These are phyloP conservation scores for Trichocomaceae sp. DNA, from an alignment of 2,329 filamentous ascomycete genomes.

Conservation along the genomic window DNA sequence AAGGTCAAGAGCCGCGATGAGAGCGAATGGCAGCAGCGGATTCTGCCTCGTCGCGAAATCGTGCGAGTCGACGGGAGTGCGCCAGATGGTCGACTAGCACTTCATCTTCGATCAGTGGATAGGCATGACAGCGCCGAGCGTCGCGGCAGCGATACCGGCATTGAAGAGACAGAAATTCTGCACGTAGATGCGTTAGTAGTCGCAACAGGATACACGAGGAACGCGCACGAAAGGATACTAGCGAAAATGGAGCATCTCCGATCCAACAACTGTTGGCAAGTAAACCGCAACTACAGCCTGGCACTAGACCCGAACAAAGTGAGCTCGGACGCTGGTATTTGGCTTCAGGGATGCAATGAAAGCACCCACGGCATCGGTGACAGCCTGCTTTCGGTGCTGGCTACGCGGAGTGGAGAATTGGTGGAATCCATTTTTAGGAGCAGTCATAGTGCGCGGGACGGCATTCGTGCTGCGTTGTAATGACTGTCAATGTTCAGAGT, in stretches of 20 bases:
- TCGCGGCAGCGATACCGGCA: conserved; percentile 22
- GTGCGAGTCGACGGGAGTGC: conserved; percentile 52
- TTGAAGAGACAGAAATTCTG: conserved; percentile 51
- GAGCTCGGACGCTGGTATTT: conserved; percentile 68
- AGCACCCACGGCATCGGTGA: conserved; percentile 82
- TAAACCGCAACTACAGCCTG: conserved; percentile 72
- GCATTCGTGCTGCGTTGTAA: conserved; percentile 4
- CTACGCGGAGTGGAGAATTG: conserved; percentile 69
- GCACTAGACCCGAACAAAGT: conserved; percentile 63
- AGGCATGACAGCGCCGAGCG: conserved; percentile 15
- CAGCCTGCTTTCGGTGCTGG: conserved; percentile 71
- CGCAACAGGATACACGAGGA: conserved; percentile 77
- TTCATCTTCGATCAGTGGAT: conserved; percentile 52
- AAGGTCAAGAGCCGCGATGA: conserved; percentile 64
- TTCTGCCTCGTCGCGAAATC: conserved; percentile 64
- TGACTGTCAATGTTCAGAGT: not conserved
- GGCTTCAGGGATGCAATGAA: conserved; percentile 92
- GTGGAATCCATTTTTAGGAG: conserved; percentile 64
- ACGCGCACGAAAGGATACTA: conserved; percentile 72
- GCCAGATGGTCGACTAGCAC: conserved; percentile 47
- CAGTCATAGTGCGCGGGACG: not conserved
- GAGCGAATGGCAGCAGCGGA: conserved; percentile 71
- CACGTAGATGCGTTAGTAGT: conserved; percentile 77
- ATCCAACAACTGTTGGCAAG: conserved; percentile 52
- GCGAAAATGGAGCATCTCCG: conserved; percentile 57